These are phyloP conservation scores for Mortierella sp. DNA, from an alignment of 371 early-diverging fungal genomes.

Conservation along the genomic window DNA sequence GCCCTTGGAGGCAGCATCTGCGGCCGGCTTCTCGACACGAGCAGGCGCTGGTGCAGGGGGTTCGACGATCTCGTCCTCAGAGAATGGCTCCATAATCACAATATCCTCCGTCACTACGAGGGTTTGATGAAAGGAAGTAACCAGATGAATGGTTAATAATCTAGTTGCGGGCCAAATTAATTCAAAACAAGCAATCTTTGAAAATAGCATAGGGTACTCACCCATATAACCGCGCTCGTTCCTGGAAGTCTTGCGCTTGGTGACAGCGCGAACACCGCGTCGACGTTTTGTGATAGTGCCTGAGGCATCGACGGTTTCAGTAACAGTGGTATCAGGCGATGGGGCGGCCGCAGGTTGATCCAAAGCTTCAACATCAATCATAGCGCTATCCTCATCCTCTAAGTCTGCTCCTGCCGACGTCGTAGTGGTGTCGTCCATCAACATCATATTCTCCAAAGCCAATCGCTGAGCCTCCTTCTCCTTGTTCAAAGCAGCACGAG, in stretches of 20 bases:
- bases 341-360: constrained; percentile 7
- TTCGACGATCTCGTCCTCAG: constrained; percentile 40
- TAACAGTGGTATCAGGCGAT: background rate
- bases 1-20: background rate
- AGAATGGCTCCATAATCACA: constrained; percentile 46
- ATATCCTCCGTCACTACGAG: constrained; percentile 47
- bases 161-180: background rate
- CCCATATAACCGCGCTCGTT: constrained; percentile 67
- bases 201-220: constrained; percentile 18
- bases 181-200: background rate
- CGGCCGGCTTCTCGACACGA: background rate
- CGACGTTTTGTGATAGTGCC: constrained; percentile 22
- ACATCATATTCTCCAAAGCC: constrained; percentile 56
- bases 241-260: constrained; percentile 60
- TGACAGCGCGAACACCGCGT: constrained; percentile 59
- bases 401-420: background rate
- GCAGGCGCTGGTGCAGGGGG: constrained; percentile 30
- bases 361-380: constrained; percentile 42
- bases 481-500: constrained; percentile 25
- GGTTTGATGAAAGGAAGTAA: background rate
- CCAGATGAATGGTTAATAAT: no score
- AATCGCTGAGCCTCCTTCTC: constrained; percentile 48
- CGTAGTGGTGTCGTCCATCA: constrained; percentile 25
- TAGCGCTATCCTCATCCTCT: constrained; percentile 46
- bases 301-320: background rate